Evolutionary conservation across 1,284 basidiomycete species (phyloP), one percentile per base, ranked within the genome.

Genomic region (Trichosporon faecale): DNA sequence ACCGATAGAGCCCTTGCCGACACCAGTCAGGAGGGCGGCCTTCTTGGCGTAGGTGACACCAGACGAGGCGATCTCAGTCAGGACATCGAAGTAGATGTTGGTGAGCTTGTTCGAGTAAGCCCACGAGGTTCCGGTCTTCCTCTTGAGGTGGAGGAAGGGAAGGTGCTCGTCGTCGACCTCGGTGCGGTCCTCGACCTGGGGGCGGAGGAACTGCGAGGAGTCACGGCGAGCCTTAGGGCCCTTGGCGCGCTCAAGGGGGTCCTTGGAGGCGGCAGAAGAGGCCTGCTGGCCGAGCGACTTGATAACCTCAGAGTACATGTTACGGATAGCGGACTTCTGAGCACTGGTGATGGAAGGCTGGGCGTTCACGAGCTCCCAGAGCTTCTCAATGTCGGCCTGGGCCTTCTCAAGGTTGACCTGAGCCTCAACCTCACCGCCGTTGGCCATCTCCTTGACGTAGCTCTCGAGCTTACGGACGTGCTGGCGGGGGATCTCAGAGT

Each of bases 21-120:
- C 97, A 83, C 97, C 96, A 61, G 96, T 99, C 63, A 98, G 88
- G 40, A 99, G 88, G 1, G 96, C 96, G 78, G 98, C 98, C 88
- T 98, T 98, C 86, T 96, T 95, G 85, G 96, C 91, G 88, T 98
- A 99, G 0, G 95, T 95, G 18, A 95, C 97, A 61, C 96, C 96
- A 9, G 95, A 95, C 0, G 95, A 97, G 11, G 97, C 96, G 76
- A 99, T 98, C 85, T 99, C 97, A 79, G 95, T 92, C 64, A 99
- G 87, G 74, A 99, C 91, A 79, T 98, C 95, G 75, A 98, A 46
- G 76, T 76, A 95, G 66, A 95, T 92, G 71, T 93, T 90, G 21
- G 96, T 99, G 71, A 99, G 87, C 85, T 98, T 98, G 85, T 91
- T 93, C 77, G 92, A 95, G 86, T 98, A 98, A 79, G 96, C 93